Percentiles rank a stretch among this genome's conserved stretches.
Evolutionary conservation across 1,139 yeast species (phyloP).

Genomic region (Sugiyamaella japonica): DNA sequence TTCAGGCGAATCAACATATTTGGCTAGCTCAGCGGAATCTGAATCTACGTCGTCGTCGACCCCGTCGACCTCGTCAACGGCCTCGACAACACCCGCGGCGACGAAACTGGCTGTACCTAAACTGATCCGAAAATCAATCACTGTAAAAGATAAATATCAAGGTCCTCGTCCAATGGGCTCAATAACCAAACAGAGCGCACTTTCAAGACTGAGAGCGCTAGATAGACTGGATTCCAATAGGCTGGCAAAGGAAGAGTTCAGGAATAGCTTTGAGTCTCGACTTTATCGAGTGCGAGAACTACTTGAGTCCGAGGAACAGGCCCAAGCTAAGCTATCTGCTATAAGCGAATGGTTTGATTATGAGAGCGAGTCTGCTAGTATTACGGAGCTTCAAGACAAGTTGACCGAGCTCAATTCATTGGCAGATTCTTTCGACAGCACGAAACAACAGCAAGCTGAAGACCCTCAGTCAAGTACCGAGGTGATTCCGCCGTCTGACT

Average conservation of each 20-base stretch:
- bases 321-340: conserved; percentile 45
- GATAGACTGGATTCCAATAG: conserved; percentile 38
- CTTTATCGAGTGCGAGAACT: conserved; percentile 38
- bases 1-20: neutral
- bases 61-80: conserved; percentile 15
- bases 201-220: conserved; percentile 32
- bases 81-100: conserved; percentile 11
- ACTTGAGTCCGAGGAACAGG: conserved; percentile 22
- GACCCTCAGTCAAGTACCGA: neutral
- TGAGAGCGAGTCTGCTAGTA: conserved; percentile 59
- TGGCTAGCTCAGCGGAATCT: conserved; percentile 8
- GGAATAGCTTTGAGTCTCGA: conserved; percentile 40
- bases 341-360: conserved; percentile 78
- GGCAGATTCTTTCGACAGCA: conserved; percentile 19
- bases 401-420: conserved; percentile 37
- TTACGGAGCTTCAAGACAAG: conserved; percentile 45
- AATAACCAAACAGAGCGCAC: conserved; percentile 34
- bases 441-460: neutral
- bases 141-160: conserved; percentile 27
- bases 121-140: conserved; percentile 20
- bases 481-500: conserved; percentile 1
- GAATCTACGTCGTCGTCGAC: conserved; percentile 9
- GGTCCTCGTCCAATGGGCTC: conserved; percentile 39
- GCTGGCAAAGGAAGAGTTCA: conserved; percentile 35
- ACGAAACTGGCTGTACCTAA: conserved; percentile 16